Evolutionary conservation across 768 basidiomycete species (phyloP), one percentile per base, ranked within the genome.

Genomic region (Daedaleopsis nitida): DNA sequence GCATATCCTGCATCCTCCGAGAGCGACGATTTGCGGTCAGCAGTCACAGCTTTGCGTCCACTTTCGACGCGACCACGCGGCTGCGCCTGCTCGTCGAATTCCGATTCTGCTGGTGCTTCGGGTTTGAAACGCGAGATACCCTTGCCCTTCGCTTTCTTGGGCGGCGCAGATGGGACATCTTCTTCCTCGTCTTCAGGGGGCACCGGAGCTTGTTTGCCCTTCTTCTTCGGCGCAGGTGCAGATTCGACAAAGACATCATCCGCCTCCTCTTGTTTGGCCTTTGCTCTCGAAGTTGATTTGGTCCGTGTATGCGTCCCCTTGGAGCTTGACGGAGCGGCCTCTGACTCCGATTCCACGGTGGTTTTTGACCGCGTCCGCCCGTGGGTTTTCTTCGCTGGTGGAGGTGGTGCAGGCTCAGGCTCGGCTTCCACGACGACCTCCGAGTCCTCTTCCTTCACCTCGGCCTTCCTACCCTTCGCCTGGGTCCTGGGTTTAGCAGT

Each of bases 1-100:
- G 66, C 69, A 56, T 72, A 69, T 4, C 69, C 69, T 5, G 69
- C 66, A 53, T 70, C 71, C 19, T 69, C 67, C 1, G 69, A 69
- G 17, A 68, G 60, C 7, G 65, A 58, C 5, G 66, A 64, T 16
- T 62, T 68, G 24, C 66, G 50, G 53, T 62, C 14, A 16, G 39
- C 38, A 11, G 45, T 48, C 24, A 34, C 32, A 21, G 50, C 37
- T 53, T 47, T 38, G 10, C 21, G 52, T 10, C 27, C 21, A 27
- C 16, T 52, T 23, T 55, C 23, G 35, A 50, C 21, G 12, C 57
- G 32, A 34, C 43, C 50, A 45, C 55, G 54, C 60, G 59, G 27
- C 24, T 59, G 12, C 21, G 47, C 42, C 51, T 35, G 38, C 38
- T 52, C 51, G 12, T 69, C 66, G 3, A 64, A 64, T 52, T 58